These are phyloP conservation scores for Xylariaceae sp. DNA, from an alignment of 2,329 filamentous ascomycete species.

Conservation along the genomic window DNA sequence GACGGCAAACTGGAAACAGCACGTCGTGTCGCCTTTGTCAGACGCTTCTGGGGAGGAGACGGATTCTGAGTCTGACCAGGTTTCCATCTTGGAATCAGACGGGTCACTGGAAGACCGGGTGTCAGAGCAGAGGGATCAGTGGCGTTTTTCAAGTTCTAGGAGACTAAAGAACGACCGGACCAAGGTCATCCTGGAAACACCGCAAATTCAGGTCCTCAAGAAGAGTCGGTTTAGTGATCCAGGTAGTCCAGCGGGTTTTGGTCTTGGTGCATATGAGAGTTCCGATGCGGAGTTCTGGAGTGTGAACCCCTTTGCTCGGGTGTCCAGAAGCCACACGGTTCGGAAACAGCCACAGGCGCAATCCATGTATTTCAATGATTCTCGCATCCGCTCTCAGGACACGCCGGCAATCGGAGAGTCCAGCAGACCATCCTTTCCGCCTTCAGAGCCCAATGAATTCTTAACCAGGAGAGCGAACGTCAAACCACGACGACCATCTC, in stretches of 20 bases:
- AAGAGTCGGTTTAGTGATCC: constrained; percentile 25
- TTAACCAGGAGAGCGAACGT: constrained; percentile 14
- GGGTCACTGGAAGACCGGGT: constrained; percentile 12
- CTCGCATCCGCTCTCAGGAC: neutral
- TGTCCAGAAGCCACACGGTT: constrained; percentile 2
- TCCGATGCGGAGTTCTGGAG: no score
- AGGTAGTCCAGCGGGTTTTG: constrained; percentile 16
- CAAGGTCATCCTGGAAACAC: neutral
- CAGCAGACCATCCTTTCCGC: constrained; percentile 17
- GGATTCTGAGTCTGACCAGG: constrained; percentile 1
- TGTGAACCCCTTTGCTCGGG: neutral
- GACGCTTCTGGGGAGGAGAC: constrained; percentile 5
- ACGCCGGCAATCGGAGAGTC: neutral
- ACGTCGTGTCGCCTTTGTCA: constrained; percentile 26
- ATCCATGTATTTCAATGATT: neutral
- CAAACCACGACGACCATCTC: constrained; percentile 9
- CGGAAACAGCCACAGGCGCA: constrained; percentile 2
- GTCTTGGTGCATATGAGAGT: no score
- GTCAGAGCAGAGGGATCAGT: constrained; percentile 6
- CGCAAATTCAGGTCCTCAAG: constrained; percentile 12
- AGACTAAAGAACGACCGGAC: neutral
- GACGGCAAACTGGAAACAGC: constrained; percentile 11
- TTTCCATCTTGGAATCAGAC: constrained; percentile 2
- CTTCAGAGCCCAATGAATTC: constrained; percentile 14
- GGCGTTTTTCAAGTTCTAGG: neutral